A percentile compares a stretch with the other conserved stretches of the same genome.
phyloP scores from a whole-genome alignment of 352 stramenopile genomes.

The Discostella stelligera region DNA sequence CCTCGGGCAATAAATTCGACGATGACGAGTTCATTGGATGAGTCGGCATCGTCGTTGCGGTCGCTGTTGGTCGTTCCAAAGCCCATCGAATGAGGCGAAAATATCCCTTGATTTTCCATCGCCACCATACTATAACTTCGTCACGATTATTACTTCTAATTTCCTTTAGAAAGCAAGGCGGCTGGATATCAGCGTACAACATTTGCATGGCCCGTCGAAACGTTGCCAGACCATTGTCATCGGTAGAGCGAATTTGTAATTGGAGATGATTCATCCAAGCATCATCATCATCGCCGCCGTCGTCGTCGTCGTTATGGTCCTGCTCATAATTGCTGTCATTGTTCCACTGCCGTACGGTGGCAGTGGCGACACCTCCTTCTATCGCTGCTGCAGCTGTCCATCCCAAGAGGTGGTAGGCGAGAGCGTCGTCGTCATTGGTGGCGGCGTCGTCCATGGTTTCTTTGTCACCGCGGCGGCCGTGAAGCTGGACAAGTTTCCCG shows the following conservation, averaged over 20 bases:
- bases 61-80: conserved; percentile 2
- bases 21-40: neutral
- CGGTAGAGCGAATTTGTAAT: neutral
- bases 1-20: conserved; percentile 1
- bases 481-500: too few relatives aligned
- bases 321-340: neutral
- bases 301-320: neutral
- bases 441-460: conserved; percentile 11
- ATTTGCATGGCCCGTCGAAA: conserved; percentile 24
- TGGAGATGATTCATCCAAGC: neutral
- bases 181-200: conserved; percentile 4
- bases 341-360: too few relatives aligned
- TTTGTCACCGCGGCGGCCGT: too few relatives aligned
- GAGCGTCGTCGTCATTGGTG: neutral
- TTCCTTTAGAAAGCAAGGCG: neutral
- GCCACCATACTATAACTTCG: neutral
- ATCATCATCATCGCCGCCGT: neutral
- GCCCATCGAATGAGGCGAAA: conserved; percentile 35
- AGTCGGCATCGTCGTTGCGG: neutral
- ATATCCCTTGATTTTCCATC: conserved; percentile 27
- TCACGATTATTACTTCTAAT: neutral
- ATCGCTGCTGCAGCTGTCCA: conserved; percentile 4
- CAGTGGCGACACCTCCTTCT: neutral
- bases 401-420: conserved; percentile 14
- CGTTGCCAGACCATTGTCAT: neutral